phyloP scores from a whole-genome alignment of 176 grass and related monocot genomes.

The Bothriochloa decipiens region DNA sequence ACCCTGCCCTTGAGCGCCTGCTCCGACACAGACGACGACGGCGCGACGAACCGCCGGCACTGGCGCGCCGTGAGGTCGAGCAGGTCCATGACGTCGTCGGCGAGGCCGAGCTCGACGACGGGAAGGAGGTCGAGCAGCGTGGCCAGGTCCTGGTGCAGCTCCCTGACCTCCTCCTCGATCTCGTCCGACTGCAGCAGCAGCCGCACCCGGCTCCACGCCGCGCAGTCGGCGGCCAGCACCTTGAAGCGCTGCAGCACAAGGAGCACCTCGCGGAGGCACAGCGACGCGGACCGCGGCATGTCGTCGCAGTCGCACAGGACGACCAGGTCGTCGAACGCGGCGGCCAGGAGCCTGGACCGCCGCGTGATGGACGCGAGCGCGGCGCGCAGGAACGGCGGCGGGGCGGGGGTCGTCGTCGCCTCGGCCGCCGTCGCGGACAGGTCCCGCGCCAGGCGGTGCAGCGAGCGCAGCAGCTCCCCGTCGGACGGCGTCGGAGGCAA shows the following conservation, averaged over 20 bases:
- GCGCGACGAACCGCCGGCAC: conserved; percentile 58
- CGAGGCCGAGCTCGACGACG: conserved; percentile 63
- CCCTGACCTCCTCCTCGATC: conserved; percentile 57
- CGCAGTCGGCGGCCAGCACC: conserved; percentile 57
- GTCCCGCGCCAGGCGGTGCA: conserved; percentile 71
- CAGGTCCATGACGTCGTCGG: conserved; percentile 68
- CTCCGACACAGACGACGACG: conserved; percentile 14
- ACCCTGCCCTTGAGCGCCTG: conserved; percentile 57
- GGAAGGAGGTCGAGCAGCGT: conserved; percentile 87
- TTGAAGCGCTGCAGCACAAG: conserved; percentile 86
- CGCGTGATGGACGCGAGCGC: conserved; percentile 63
- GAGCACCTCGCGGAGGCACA: conserved; percentile 85
- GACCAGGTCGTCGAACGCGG: conserved; percentile 78
- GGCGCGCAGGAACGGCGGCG: conserved; percentile 43
- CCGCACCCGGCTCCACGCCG: conserved; percentile 71
- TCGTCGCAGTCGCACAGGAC: conserved; percentile 12
- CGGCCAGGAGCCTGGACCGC: conserved; percentile 59
- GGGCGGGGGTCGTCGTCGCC: conserved; percentile 34
- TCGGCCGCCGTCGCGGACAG: conserved; percentile 43
- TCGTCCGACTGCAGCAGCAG: conserved; percentile 71
- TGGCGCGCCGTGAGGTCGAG: conserved; percentile 71
- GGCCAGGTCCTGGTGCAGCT: conserved; percentile 71
- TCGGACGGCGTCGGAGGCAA: conserved; percentile 54
- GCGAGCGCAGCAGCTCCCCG: conserved; percentile 64
- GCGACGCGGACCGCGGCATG: conserved; percentile 68